Evolutionary conservation across 139 green algal genomes (phyloP), one percentile per base, ranked within the genome.

Genomic region (Zygnema cylindricum): DNA sequence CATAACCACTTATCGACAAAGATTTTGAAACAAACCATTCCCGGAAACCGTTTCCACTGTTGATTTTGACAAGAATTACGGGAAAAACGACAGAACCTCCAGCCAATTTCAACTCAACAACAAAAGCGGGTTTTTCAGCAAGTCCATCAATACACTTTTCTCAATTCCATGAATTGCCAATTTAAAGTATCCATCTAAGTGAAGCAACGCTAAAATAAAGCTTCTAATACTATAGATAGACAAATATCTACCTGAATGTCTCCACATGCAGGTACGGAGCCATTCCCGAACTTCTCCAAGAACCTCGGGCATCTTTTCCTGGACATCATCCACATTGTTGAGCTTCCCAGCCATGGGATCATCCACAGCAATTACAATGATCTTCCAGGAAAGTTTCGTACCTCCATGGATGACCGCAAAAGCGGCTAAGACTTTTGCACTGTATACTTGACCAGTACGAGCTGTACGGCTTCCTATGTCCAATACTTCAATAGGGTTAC

Each of bases 311-410:
- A 57, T 22, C 16, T 21, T 77, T 85, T 95, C 94, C 95, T 99
- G 96, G 1, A 99, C 95, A 87, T 99, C 97, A 89, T 96, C 96
- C 23, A 98, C 93, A 88, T 98, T 95, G 92, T 98, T 98, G 36
- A 98, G 91, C 57, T 92, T 79, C 35, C 79, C 79, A 1, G 97
- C 97, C 93, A 97, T 97, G 69, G 97, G 96, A 94, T 99, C 97
- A 73, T 98, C 94, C 2, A 84, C 86, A 77, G 90, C 85, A 89
- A 99, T 98, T 90, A 94, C 94, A 43, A 99, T 96, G 35, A 99
- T 93, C 94, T 99, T 99, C 97, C 97, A 99, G 93, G 99, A 97
- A 69, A 99, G 94, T 94, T 98, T 79, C 11, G 36, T 54, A 16
- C 36, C 36, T 7, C 38, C 71, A 54, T 99, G 97, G 82, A 99